Evolutionary conservation across 306 rosid species (phyloP).

Genomic region (Castanopsis chinensis): DNA sequence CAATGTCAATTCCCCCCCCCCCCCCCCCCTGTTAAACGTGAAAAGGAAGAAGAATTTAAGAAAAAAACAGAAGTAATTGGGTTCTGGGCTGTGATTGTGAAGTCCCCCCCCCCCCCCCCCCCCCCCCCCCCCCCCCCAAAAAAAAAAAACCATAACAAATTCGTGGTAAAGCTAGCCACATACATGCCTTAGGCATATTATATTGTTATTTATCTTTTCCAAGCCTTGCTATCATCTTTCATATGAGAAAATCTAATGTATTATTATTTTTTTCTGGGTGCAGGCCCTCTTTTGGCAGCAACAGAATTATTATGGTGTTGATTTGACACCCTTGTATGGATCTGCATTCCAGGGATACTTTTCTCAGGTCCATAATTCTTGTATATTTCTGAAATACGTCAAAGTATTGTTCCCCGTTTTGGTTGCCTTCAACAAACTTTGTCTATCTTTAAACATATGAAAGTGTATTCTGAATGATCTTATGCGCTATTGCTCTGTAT

Average conservation of each 20-base stretch:
- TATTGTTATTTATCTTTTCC: neutral
- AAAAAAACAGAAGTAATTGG: neutral
- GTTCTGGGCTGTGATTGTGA: neutral
- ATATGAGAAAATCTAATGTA: neutral
- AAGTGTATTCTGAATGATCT: constrained; percentile 7
- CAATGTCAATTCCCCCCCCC: neutral
- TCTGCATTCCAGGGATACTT: constrained; percentile 92
- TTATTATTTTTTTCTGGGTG: constrained; percentile 14
- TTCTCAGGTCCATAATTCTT: constrained; percentile 65
- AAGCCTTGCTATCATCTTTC: neutral
- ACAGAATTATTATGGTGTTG: constrained; percentile 87
- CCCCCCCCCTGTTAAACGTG: neutral
- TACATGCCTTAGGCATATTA: neutral
- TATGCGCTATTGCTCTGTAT: neutral
- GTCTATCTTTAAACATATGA: neutral
- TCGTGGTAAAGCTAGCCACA: neutral
- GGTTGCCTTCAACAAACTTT: neutral
- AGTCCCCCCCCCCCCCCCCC: neutral
- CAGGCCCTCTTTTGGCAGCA: constrained; percentile 99
- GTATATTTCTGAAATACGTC: constrained; percentile 2
- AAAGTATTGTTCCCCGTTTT: neutral
- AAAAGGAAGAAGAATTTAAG: neutral
- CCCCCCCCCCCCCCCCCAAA: neutral
- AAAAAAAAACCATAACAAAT: neutral
- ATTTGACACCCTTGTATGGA: constrained; percentile 83